These are phyloP conservation scores for Saprolegnia parasitica DNA, from an alignment of 352 stramenopile genomes.

Conservation along the genomic window DNA sequence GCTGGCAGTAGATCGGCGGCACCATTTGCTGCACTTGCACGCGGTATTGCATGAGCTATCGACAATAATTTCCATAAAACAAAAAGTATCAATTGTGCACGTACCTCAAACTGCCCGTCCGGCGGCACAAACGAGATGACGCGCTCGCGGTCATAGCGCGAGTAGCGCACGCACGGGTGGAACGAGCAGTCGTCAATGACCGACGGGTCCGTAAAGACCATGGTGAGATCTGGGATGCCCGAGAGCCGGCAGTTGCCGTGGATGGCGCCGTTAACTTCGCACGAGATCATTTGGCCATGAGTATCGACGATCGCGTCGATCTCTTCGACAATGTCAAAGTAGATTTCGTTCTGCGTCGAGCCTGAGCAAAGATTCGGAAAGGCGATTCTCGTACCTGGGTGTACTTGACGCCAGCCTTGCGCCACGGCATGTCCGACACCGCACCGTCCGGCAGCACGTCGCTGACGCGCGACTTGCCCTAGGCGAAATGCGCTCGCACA, in stretches of 20 bases:
- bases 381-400: slow-evolving; percentile 40
- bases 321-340: slow-evolving; percentile 98
- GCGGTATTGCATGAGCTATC: slow-evolving; percentile 74
- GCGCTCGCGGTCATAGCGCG: slow-evolving; percentile 92
- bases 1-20: slow-evolving; percentile 85
- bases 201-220: slow-evolving; percentile 94
- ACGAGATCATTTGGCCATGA: slow-evolving; percentile 88
- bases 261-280: slow-evolving; percentile 93
- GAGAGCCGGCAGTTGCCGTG: slow-evolving; percentile 94
- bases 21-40: slow-evolving; percentile 78
- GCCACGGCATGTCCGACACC: slow-evolving; percentile 96
- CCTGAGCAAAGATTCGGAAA: too few relatives aligned
- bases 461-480: slow-evolving; percentile 86
- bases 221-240: slow-evolving; percentile 94
- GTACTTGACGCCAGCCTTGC: slow-evolving; percentile 94
- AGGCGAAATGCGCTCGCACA: too few relatives aligned
- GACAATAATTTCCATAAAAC: too few relatives aligned
- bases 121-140: slow-evolving; percentile 97
- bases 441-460: slow-evolving; percentile 90
- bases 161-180: slow-evolving; percentile 97
- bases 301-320: slow-evolving; percentile 95
- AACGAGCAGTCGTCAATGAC: slow-evolving; percentile 98
- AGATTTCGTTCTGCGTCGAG: slow-evolving; percentile 72
- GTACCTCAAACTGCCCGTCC: slow-evolving; percentile 95
- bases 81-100: not conserved